Conservation (phyloP, 768 basidiomycete genomes). For the Rhodotorula diobovata region DNA sequence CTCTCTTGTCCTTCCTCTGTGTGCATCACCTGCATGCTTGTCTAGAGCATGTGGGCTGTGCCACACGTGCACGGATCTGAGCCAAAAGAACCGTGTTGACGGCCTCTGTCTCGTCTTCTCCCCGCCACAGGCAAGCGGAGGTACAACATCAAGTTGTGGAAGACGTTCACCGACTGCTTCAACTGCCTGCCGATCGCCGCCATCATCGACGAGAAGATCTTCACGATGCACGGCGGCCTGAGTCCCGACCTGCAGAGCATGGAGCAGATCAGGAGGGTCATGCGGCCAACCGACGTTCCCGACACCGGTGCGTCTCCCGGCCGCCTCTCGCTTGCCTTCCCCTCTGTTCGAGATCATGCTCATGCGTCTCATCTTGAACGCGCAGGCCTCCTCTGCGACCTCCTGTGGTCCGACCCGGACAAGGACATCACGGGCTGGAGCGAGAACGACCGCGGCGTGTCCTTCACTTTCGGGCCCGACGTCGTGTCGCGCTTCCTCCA, state of each 20-base stretch:
- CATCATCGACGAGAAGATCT: constrained; percentile 99
- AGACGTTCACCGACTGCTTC: constrained; percentile 99
- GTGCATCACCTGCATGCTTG: no score
- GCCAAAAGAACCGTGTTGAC: not conserved
- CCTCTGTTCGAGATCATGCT: not conserved
- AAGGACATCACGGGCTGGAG: constrained; percentile 99
- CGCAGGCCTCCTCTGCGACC: constrained; percentile 84
- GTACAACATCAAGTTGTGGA: constrained; percentile 99
- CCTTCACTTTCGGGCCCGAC: constrained; percentile 97
- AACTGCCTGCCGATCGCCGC: constrained; percentile 98
- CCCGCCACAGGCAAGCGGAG: constrained; percentile 83
- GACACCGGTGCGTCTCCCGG: constrained; percentile 69
- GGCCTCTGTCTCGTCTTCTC: not conserved
- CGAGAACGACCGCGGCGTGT: constrained; percentile 97
- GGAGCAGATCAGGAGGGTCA: constrained; percentile 99
- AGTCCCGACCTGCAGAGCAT: constrained; percentile 97
- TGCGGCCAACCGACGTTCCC: constrained; percentile 98
- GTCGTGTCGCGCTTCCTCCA: constrained; percentile 97
- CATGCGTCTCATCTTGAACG: not conserved
- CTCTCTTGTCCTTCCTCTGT: not conserved
- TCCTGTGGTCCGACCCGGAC: constrained; percentile 98
- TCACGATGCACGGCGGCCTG: constrained; percentile 97
- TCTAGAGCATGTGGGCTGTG: no score
- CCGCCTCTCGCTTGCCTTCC: not conserved
- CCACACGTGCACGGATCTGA: no score